Conservation (phyloP, 352 stramenopile genomes). For the Phytophthora citricola region DNA sequence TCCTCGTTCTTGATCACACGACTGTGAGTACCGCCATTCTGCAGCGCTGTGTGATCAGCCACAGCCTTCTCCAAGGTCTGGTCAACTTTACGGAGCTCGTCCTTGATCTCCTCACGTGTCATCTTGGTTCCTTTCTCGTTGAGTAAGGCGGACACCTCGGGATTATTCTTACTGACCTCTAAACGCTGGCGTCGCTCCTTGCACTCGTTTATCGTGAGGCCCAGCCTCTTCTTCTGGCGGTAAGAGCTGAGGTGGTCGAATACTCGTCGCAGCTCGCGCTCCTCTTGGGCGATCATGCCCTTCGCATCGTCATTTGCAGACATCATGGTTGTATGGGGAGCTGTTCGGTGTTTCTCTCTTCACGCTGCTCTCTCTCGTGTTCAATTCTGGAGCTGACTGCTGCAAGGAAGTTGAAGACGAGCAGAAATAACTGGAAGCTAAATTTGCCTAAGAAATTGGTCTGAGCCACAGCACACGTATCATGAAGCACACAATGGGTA, state of each 20-base stretch:
- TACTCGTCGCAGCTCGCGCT: constrained; percentile 94
- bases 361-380: constrained; percentile 5
- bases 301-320: constrained; percentile 76
- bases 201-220: constrained; percentile 43
- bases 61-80: constrained; percentile 57
- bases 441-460: constrained; percentile 16
- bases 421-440: constrained; percentile 29
- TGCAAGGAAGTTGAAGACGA: not conserved
- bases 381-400: constrained; percentile 6
- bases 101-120: constrained; percentile 78
- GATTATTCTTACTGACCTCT: constrained; percentile 67
- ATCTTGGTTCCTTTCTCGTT: constrained; percentile 86
- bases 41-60: constrained; percentile 56
- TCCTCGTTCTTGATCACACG: constrained; percentile 93
- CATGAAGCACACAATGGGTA: constrained; percentile 7
- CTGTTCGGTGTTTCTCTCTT: not conserved
- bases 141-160: constrained; percentile 73
- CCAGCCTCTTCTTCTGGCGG: constrained; percentile 84
- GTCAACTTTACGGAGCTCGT: constrained; percentile 77
- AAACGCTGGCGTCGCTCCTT: constrained; percentile 71
- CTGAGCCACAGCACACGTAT: not conserved
- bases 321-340: constrained; percentile 54
- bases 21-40: constrained; percentile 47
- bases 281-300: constrained; percentile 94
- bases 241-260: constrained; percentile 95